These are phyloP conservation scores for Zygoascus bituminiphila DNA, from an alignment of 805 yeast species.

Conservation along the genomic window DNA sequence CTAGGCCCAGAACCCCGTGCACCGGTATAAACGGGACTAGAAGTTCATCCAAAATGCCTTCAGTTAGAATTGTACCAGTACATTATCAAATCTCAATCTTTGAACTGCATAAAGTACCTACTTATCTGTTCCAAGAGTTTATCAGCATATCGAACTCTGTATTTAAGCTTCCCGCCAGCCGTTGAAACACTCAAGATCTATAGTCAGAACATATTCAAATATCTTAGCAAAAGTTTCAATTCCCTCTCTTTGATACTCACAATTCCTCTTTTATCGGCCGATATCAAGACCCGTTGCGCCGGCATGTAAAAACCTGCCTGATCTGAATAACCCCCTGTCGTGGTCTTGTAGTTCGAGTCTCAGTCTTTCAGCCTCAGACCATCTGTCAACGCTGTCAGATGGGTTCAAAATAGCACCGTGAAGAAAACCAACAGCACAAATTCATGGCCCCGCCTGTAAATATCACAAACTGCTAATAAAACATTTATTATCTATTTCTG, in stretches of 20 bases:
- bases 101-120: constrained; percentile 3
- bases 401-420: too few species aligned
- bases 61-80: not conserved
- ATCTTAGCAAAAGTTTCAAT: not conserved
- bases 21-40: not conserved
- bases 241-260: not conserved
- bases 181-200: not conserved
- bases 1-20: constrained; percentile 15
- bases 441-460: too few species aligned
- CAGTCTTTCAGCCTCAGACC: too few species aligned
- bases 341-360: too few species aligned
- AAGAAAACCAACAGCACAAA: too few species aligned
- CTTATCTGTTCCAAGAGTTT: constrained; percentile 1
- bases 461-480: too few species aligned
- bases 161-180: not conserved
- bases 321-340: too few species aligned
- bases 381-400: too few species aligned
- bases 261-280: constrained; percentile 3
- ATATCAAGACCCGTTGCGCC: not conserved
- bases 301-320: too few species aligned
- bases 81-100: not conserved
- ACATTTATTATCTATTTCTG: too few species aligned
- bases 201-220: too few species aligned
- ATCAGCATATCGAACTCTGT: constrained; percentile 7
- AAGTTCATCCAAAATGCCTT: not conserved